These are phyloP conservation scores for Bacterosira constricta DNA, from an alignment of 108 stramenopile genomes.

Conservation along the genomic window DNA sequence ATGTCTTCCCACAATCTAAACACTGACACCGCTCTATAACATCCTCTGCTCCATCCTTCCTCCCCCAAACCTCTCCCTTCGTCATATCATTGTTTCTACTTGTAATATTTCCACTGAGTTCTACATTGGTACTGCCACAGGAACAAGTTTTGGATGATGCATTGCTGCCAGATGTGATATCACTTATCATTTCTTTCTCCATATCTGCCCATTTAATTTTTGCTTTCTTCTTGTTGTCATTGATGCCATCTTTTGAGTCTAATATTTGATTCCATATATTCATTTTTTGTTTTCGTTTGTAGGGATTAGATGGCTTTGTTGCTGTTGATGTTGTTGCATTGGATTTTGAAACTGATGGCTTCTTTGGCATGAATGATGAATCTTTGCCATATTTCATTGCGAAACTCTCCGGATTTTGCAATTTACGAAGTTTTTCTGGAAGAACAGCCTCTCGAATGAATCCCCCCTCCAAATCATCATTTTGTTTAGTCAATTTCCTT, in stretches of 20 bases:
- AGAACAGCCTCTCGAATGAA: constrained; percentile 58
- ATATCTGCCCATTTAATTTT: constrained; percentile 33
- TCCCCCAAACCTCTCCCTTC: constrained; percentile 81
- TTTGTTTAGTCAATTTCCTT: not conserved
- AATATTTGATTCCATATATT: constrained; percentile 72
- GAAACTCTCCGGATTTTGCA: constrained; percentile 9
- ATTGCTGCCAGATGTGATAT: constrained; percentile 4
- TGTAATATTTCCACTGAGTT: constrained; percentile 54
- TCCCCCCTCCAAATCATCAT: constrained; percentile 54
- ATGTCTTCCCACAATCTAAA: constrained; percentile 62
- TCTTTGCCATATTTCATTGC: constrained; percentile 4
- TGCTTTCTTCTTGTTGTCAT: constrained; percentile 2
- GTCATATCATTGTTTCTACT: constrained; percentile 68
- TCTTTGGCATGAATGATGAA: constrained; percentile 12
- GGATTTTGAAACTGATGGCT: constrained; percentile 1
- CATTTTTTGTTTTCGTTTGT: constrained; percentile 40
- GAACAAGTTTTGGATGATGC: constrained; percentile 7
- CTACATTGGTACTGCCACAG: constrained; percentile 65
- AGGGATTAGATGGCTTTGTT: constrained; percentile 23
- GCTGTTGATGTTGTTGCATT: constrained; percentile 6
- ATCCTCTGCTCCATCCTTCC: constrained; percentile 59
- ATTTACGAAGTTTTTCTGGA: constrained; percentile 52
- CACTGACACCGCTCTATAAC: constrained; percentile 67
- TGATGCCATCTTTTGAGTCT: constrained; percentile 40
- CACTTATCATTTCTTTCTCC: constrained; percentile 22